A percentile compares a stretch with the other conserved stretches of the same genome.
These are phyloP conservation scores for Brassica incana DNA, from an alignment of 345 rosid species.

Conservation along the genomic window DNA sequence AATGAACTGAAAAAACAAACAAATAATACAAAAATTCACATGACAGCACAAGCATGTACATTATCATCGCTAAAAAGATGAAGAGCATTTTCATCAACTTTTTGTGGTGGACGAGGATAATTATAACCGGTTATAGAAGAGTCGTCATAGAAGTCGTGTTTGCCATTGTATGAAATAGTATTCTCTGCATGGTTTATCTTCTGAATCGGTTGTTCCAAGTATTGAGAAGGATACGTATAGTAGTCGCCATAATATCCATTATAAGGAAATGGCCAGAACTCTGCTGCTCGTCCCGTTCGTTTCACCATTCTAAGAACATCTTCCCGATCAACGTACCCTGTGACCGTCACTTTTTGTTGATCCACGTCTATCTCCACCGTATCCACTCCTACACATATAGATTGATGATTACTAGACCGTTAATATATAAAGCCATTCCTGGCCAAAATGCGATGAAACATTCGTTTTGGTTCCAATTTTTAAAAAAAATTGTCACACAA, in stretches of 20 bases:
- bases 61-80: constrained; percentile 87
- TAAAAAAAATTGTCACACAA: too few relatives aligned
- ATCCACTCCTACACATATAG: constrained; percentile 57
- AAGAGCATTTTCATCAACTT: constrained; percentile 56
- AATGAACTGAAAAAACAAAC: background rate
- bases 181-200: background rate
- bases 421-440: background rate
- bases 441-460: background rate
- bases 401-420: background rate
- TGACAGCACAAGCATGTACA: constrained; percentile 56
- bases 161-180: constrained; percentile 53
- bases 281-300: constrained; percentile 73
- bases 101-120: constrained; percentile 15
- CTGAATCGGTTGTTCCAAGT: constrained; percentile 51
- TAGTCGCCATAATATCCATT: constrained; percentile 59
- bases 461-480: background rate
- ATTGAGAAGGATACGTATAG: constrained; percentile 53
- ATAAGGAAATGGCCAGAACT: constrained; percentile 85
- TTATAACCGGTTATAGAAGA: constrained; percentile 9
- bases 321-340: constrained; percentile 62
- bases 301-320: constrained; percentile 68
- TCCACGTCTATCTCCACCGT: constrained; percentile 72
- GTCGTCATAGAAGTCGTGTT: constrained; percentile 23
- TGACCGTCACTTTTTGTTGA: constrained; percentile 77
- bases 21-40: constrained; percentile 29